phyloP scores from a whole-genome alignment of 352 stramenopile genomes.

The Phytophthora macrochlamydospora region DNA sequence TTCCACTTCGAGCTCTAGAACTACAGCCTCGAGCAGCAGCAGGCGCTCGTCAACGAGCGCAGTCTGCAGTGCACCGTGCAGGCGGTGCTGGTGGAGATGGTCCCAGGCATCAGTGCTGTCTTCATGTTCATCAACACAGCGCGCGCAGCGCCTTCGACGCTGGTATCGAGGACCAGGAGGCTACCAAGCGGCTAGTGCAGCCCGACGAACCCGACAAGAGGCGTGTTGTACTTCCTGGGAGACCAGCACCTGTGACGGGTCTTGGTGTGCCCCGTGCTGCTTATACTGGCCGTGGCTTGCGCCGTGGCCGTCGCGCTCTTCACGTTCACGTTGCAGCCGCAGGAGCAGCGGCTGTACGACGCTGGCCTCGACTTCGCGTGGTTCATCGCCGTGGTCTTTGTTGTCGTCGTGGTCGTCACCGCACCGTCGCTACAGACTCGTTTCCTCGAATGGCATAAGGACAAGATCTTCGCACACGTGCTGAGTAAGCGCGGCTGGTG shows the following conservation, averaged over 20 bases:
- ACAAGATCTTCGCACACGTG: constrained; percentile 43
- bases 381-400: constrained; percentile 38
- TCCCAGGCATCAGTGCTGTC: constrained; percentile 40
- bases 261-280: constrained; percentile 35
- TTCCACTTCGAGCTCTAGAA: constrained; percentile 52
- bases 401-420: constrained; percentile 42
- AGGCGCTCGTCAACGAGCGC: constrained; percentile 30
- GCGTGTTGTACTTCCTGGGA: constrained; percentile 35
- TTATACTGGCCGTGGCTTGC: constrained; percentile 36
- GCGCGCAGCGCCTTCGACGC: constrained; percentile 40
- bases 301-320: constrained; percentile 33
- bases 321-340: constrained; percentile 25
- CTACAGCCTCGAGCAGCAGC: constrained; percentile 37
- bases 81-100: constrained; percentile 46
- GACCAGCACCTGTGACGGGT: constrained; percentile 37
- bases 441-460: constrained; percentile 30
- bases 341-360: constrained; percentile 23
- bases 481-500: constrained; percentile 32
- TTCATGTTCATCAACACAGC: constrained; percentile 56
- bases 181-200: constrained; percentile 8
- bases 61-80: constrained; percentile 43
- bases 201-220: constrained; percentile 5
- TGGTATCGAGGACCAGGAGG: constrained; percentile 41
- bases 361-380: constrained; percentile 47
- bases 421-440: constrained; percentile 39